Evolutionary conservation across 345 rosid genomes (phyloP), one percentile per base, ranked within the genome.

Genomic region (Aegle marmelos): DNA sequence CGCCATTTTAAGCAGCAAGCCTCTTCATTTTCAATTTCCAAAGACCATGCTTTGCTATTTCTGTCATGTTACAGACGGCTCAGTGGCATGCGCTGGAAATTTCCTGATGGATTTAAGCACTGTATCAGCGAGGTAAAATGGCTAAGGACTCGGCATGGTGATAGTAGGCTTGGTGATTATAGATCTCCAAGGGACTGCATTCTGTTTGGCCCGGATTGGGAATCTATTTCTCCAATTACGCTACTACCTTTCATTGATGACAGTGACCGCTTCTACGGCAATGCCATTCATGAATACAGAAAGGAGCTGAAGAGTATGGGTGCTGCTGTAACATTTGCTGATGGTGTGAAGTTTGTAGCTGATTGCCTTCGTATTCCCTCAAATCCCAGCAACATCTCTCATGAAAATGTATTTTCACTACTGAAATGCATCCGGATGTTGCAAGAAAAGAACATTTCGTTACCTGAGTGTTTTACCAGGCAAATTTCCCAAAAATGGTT

Each of bases 201-300:
- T 56, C 83, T 93, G 33, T 89, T 67, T 81, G 83, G 87, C n/a
- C 77, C 80, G 0, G 85, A 82, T 0, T 93, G 98, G 98, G 80
- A 84, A 65, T 81, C 88, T 21, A 85, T 93, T 34, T 81, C 84
- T 48, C 78, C 81, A 9, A 84, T 92, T 24, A 75, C 91, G 7
- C 59, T 73, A 59, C 97, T 93, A 28, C 98, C 97, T 13, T 82
- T 89, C 25, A 79, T 93, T 56, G 88, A 89, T 81, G 94, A 88
- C 16, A 34, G 86, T 8, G 72, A 88, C 19, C 79, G 76, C 41
- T 88, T 75, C 78, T 90, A 86, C 53, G 92, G 94, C 9, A 70
- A 70, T 16, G 74, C 9, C 64, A 90, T 92, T 78, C 83, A 86
- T 30, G 74, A 80, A 19, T 93, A 82, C 59, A 62, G 48, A 48